phyloP scores from a whole-genome alignment of 2,329 filamentous ascomycete species.

The Colletotrichum sp. region DNA sequence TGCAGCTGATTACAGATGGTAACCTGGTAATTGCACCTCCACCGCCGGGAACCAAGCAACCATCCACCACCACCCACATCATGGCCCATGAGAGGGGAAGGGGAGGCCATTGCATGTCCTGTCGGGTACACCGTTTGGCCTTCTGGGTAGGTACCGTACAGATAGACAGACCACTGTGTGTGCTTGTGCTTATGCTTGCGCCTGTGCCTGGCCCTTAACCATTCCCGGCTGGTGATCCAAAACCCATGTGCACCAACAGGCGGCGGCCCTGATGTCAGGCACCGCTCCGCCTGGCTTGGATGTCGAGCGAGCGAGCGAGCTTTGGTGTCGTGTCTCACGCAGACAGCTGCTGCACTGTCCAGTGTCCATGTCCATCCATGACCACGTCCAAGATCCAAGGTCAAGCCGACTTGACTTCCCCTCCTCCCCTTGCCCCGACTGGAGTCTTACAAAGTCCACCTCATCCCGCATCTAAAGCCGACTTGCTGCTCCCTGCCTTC shows the following conservation, averaged over 20 bases:
- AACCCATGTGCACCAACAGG: conserved; percentile 3
- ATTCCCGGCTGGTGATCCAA: conserved; percentile 10
- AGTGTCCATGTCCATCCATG: neutral
- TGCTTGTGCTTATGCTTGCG: neutral
- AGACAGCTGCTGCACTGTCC: conserved; percentile 3
- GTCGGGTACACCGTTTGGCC: conserved; percentile 14
- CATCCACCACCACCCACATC: neutral
- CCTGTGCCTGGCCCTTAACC: conserved; percentile 17
- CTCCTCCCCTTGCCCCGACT: neutral
- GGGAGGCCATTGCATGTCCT: neutral
- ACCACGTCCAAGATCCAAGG: neutral
- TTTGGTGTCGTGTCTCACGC: neutral
- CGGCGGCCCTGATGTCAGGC: conserved; percentile 13
- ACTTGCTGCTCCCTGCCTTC: neutral
- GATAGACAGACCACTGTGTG: neutral
- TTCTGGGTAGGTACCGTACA: neutral
- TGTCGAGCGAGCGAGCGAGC: neutral
- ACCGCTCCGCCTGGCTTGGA: neutral
- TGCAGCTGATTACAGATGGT: conserved; percentile 21
- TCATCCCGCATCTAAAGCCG: conserved; percentile 15
- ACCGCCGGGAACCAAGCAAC: neutral
- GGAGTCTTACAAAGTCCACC: conserved; percentile 13
- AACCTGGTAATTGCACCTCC: conserved; percentile 22
- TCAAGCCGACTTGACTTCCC: neutral
- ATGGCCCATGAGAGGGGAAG: neutral